Conservation (phyloP, 2,329 filamentous ascomycete genomes). For the Penicillium sp. region DNA sequence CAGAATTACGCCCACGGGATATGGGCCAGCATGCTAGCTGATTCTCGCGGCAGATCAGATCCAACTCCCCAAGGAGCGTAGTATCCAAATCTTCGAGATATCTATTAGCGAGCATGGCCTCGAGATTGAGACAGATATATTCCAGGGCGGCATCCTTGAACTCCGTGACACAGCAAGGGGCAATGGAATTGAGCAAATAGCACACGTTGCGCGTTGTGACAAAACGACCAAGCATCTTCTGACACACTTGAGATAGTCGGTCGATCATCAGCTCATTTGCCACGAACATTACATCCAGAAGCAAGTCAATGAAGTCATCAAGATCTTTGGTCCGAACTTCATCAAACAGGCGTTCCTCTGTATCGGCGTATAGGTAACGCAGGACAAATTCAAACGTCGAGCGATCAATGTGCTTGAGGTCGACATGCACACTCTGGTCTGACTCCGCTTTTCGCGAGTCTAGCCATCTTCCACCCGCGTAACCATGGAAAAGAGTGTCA, state of each 20-base stretch:
- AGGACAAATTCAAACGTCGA: constrained; percentile 70
- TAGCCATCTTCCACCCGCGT: constrained; percentile 77
- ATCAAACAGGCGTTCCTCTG: constrained; percentile 72
- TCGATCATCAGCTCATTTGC: constrained; percentile 96
- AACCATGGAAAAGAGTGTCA: constrained; percentile 77
- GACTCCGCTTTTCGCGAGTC: constrained; percentile 51
- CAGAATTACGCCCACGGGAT: constrained; percentile 64
- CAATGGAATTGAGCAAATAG: constrained; percentile 73
- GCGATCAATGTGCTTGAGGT: constrained; percentile 70
- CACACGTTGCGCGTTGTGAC: constrained; percentile 80
- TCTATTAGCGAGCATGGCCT: constrained; percentile 82
- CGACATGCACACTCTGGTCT: constrained; percentile 55
- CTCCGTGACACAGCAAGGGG: constrained; percentile 68
- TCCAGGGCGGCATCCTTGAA: constrained; percentile 85
- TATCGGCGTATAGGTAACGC: constrained; percentile 73
- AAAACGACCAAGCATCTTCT: constrained; percentile 71
- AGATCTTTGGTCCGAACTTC: constrained; percentile 60
- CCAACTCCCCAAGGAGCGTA: constrained; percentile 70
- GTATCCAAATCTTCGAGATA: constrained; percentile 77
- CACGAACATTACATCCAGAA: constrained; percentile 80
- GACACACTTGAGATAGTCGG: constrained; percentile 78
- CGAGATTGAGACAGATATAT: constrained; percentile 84
- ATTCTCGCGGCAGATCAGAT: constrained; percentile 69
- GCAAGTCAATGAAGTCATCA: constrained; percentile 78
- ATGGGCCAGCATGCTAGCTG: constrained; percentile 71